These are phyloP conservation scores for Chaetomium globosum DNA, from an alignment of 2,329 filamentous ascomycete species.

Conservation along the genomic window DNA sequence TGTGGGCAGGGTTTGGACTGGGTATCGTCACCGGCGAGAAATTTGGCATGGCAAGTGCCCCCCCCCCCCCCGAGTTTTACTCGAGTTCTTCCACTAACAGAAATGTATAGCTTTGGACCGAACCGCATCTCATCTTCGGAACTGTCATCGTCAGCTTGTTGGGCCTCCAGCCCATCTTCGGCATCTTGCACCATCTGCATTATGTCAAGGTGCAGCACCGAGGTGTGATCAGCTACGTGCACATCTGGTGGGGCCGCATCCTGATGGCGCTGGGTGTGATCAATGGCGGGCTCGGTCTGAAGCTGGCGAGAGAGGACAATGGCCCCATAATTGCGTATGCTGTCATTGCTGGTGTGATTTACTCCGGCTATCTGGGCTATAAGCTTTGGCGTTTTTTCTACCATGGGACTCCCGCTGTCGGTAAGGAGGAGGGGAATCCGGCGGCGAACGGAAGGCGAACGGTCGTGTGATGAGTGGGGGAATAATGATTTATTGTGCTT, in stretches of 20 bases:
- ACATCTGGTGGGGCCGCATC: constrained; percentile 65
- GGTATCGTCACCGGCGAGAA: constrained; percentile 54
- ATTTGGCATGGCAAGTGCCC: constrained; percentile 47
- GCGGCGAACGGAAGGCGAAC: neutral
- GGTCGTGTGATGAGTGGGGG: neutral
- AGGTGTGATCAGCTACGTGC: constrained; percentile 56
- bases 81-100: constrained; percentile 28
- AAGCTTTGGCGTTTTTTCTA: constrained; percentile 1
- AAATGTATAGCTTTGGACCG: constrained; percentile 51
- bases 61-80: neutral
- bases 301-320: constrained; percentile 48
- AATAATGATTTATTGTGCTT: neutral
- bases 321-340: constrained; percentile 57
- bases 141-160: constrained; percentile 58
- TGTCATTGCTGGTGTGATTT: constrained; percentile 56
- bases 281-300: constrained; percentile 65
- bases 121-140: constrained; percentile 60
- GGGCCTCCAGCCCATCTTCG: constrained; percentile 60
- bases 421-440: neutral
- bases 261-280: constrained; percentile 62
- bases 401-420: neutral
- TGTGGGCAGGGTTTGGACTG: constrained; percentile 63
- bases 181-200: constrained; percentile 59
- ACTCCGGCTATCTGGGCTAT: constrained; percentile 46
- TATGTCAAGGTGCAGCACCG: constrained; percentile 54